Percentiles rank a stretch among this genome's conserved stretches.
phyloP scores from a whole-genome alignment of 2,329 filamentous ascomycete genomes.

The Plenodomus biglobosus region DNA sequence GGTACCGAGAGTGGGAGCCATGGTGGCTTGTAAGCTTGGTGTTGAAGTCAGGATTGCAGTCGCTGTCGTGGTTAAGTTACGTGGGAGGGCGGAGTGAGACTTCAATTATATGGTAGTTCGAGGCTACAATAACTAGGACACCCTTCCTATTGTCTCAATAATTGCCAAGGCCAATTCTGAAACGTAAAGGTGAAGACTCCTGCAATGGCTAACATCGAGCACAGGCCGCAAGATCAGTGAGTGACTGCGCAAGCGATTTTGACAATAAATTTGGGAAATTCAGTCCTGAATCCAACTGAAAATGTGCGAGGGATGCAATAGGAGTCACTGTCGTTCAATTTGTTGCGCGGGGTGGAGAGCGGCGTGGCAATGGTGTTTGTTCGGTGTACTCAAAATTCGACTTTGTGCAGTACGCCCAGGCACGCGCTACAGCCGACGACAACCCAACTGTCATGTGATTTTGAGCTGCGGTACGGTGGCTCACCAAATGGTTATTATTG shows the following conservation, averaged over 20 bases:
- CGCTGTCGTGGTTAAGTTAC: neutral
- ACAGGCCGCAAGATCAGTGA: neutral
- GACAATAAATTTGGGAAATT: neutral
- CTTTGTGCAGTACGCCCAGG: neutral
- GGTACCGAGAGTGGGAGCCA: conserved; percentile 6
- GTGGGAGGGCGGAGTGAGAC: neutral
- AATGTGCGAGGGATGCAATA: too few species aligned
- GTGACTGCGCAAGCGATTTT: neutral
- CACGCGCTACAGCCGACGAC: neutral
- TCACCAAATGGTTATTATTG: neutral
- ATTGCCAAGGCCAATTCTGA: neutral
- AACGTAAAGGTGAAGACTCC: neutral
- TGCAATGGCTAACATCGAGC: neutral
- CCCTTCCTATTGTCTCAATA: neutral
- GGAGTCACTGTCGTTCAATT: neutral
- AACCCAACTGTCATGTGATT: neutral
- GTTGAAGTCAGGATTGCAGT: neutral
- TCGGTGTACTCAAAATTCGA: neutral
- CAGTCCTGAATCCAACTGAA: neutral
- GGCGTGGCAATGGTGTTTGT: neutral
- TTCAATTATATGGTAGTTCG: neutral
- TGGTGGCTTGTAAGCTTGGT: conserved; percentile 2
- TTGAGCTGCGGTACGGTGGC: neutral
- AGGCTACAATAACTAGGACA: too few species aligned
- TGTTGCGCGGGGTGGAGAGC: neutral